Base-by-base conservation (phyloP, 192 early-diverging fungal genomes). In the Pilobolus umbonatus region DNA sequence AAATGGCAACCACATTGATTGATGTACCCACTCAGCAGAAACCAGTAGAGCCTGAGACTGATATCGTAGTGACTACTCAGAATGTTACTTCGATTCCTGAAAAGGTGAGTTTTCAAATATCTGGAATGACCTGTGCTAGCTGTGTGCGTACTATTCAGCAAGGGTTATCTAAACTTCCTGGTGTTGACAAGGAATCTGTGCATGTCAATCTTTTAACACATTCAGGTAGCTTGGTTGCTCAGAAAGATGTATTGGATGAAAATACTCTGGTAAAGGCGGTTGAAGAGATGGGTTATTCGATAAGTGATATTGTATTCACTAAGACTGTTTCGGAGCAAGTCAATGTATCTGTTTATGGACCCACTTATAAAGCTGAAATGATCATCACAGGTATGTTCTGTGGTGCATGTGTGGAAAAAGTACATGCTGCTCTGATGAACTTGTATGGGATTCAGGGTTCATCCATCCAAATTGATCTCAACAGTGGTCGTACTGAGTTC, bases 111-210 rank as follows among this genome's bases (percentile, higher is more conserved):
- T 19, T 96, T 10, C 79, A 88, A 57, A 80, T 98, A 21, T 79
- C 72, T 22, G 96, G 96, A 5, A 98, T 98, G 96, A 95, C 96
- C 30, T 98, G 95, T 75, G 84, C 94, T 5, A 88, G 88, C 4
- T 98, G 96, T 73, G 95, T 98, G 0, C 81, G 81, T 29, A 74
- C 84, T 3, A 88, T 98, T 19, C 92, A 96, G 75, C 83, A 81
- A 17, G 75, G 80, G 5, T 61, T 97, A 28, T 47, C 66, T 21
- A 53, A 62, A 1, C 64, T 75, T 6, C 69, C 76, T 0, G 93
- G 91, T 22, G 76, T 98, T 2, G 31, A 50, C 17, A 32, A 39
- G 14, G 51, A 75, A 5, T 80, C 75, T 3, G 82, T 92, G 57
- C 87, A 85, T 60, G 96, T 98, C 10, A 85, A 89, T 2, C 77